Conservation (phyloP, 495 filamentous ascomycete genomes). For the Achaetomiella virescens region DNA sequence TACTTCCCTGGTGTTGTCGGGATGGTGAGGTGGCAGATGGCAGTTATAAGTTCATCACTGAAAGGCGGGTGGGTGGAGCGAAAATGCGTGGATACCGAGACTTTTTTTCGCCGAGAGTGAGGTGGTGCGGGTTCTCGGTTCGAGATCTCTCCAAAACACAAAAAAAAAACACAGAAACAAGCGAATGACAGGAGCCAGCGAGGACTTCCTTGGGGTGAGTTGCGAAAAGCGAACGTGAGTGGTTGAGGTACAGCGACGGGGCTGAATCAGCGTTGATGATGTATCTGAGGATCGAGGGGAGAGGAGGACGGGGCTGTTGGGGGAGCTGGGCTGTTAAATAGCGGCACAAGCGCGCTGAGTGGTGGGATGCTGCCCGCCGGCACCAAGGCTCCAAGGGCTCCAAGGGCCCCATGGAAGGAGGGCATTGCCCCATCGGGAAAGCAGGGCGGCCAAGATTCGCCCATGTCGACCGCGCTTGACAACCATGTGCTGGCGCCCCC, state of each 20-base stretch:
- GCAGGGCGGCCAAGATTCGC: slow-evolving; percentile 13
- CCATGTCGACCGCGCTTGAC: slow-evolving; percentile 11
- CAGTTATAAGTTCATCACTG: slow-evolving; percentile 10
- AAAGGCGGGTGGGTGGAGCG: slow-evolving; percentile 3
- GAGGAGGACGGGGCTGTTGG: slow-evolving; percentile 24
- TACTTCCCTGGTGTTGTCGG: slow-evolving; percentile 6
- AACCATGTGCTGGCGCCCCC: slow-evolving; percentile 13
- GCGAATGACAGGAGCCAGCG: slow-evolving; percentile 61
- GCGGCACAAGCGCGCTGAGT: slow-evolving; percentile 12
- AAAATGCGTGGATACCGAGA: background rate
- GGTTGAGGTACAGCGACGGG: slow-evolving; percentile 33
- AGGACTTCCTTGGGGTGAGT: slow-evolving; percentile 50
- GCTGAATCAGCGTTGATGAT: slow-evolving; percentile 31
- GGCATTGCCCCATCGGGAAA: slow-evolving; percentile 22
- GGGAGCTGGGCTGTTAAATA: slow-evolving; percentile 35
- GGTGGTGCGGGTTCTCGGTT: slow-evolving; percentile 18
- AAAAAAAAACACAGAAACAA: slow-evolving; percentile 41
- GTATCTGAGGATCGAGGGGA: slow-evolving; percentile 29
- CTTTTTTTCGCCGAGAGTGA: background rate
- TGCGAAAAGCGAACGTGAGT: slow-evolving; percentile 48
- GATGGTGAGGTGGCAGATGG: slow-evolving; percentile 1
- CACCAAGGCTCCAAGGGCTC: too few relatives aligned
- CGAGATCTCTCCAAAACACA: slow-evolving; percentile 30
- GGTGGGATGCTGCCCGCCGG: slow-evolving; percentile 4
- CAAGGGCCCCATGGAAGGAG: too few relatives aligned